These are phyloP conservation scores for Linaria vulgaris DNA, from an alignment of 257 asterid species.

Conservation along the genomic window DNA sequence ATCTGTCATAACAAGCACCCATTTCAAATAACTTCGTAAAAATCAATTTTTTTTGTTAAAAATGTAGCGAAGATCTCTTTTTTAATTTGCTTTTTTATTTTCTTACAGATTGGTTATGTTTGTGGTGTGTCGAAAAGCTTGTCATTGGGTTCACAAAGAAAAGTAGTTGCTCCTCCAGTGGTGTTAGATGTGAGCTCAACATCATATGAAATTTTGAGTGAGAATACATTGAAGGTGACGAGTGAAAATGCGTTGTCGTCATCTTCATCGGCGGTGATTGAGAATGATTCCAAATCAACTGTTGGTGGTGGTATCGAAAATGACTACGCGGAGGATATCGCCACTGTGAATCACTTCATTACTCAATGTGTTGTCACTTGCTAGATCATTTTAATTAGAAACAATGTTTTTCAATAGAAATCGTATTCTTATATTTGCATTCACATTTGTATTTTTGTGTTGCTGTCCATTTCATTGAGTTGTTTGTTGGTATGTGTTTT, in stretches of 20 bases:
- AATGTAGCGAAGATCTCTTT: no score
- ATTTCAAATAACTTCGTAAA: no score
- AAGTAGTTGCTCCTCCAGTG: no score
- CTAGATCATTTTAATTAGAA: slow-evolving; percentile 41
- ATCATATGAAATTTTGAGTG: slow-evolving; percentile 38
- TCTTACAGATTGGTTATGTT: slow-evolving; percentile 38
- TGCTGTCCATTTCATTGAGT: neutral
- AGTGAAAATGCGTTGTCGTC: slow-evolving; percentile 25
- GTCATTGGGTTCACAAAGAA: slow-evolving; percentile 29
- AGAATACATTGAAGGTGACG: neutral
- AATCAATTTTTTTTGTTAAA: no score
- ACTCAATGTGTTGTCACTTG: slow-evolving; percentile 72
- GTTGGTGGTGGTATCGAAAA: slow-evolving; percentile 73
- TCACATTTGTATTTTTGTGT: neutral
- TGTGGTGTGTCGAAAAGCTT: slow-evolving; percentile 39
- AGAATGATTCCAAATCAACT: slow-evolving; percentile 35
- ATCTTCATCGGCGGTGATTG: slow-evolving; percentile 24
- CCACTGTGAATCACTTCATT: slow-evolving; percentile 68
- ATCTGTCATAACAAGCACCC: slow-evolving; percentile 11
- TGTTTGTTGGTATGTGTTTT: slow-evolving; percentile 4
- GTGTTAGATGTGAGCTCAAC: slow-evolving; percentile 36
- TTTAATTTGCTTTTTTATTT: no score
- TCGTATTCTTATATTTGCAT: no score
- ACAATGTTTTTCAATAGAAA: no score
- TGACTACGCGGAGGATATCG: slow-evolving; percentile 77